Percentiles rank a stretch among this genome's conserved stretches.
Conservation (phyloP, 352 stramenopile species). For the Elongisporangium undulatum region DNA sequence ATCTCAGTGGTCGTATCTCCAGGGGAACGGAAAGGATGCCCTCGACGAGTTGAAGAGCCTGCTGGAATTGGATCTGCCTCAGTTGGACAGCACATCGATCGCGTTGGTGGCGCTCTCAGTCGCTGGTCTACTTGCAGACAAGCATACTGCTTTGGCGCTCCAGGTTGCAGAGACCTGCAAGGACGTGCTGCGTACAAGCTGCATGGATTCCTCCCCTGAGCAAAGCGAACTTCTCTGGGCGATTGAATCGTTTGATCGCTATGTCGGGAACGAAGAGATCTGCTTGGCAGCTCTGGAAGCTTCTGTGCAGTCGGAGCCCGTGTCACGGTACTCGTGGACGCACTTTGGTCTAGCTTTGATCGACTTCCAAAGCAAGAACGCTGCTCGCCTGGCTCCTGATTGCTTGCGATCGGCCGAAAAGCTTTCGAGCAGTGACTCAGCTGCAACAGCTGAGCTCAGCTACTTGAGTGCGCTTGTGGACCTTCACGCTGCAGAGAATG, state of each 20-base stretch:
- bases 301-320: background rate
- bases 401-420: background rate
- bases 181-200: background rate
- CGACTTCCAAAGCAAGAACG: background rate
- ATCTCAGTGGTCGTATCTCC: conserved; percentile 16
- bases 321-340: background rate
- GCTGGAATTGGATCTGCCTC: conserved; percentile 8
- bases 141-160: conserved; percentile 1
- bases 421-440: background rate
- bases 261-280: background rate
- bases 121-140: conserved; percentile 16
- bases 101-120: conserved; percentile 32
- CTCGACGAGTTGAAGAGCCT: conserved; percentile 19
- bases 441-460: background rate
- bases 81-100: conserved; percentile 17
- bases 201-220: background rate
- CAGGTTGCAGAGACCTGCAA: background rate
- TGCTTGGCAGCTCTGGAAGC: background rate
- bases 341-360: background rate
- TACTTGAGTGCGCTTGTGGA: background rate
- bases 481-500: background rate
- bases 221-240: background rate
- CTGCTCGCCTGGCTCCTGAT: background rate
- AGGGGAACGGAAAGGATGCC: conserved; percentile 18
- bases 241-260: background rate